phyloP scores from a whole-genome alignment of 306 rosid genomes.

The Quercus rubra region DNA sequence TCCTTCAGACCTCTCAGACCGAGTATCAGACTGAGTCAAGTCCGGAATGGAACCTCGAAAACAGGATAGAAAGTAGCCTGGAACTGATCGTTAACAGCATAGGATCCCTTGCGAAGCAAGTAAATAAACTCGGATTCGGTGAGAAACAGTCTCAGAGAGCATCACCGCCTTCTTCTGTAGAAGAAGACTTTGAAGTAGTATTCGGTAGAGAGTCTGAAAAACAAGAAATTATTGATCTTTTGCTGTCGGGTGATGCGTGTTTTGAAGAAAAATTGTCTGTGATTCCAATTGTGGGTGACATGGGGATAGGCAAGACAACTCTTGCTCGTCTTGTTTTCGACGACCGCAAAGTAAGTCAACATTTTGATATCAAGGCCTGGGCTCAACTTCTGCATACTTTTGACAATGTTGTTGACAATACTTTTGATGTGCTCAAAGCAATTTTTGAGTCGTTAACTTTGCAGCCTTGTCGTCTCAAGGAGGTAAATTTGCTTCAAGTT shows the following conservation, averaged over 20 bases:
- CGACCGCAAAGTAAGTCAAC: not conserved
- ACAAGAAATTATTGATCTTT: constrained; percentile 7
- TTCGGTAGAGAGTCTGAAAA: constrained; percentile 31
- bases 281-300: constrained; percentile 28
- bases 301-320: constrained; percentile 38
- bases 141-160: too few relatives aligned
- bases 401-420: not conserved
- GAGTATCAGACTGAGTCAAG: too few relatives aligned
- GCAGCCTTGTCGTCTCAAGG: not conserved
- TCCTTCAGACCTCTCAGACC: too few relatives aligned
- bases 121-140: not conserved
- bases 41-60: too few relatives aligned
- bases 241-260: not conserved
- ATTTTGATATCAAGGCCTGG: constrained; percentile 30
- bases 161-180: not conserved
- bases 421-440: constrained; percentile 9
- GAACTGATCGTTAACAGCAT: not conserved
- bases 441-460: constrained; percentile 5
- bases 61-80: too few relatives aligned
- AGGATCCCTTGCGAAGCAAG: constrained; percentile 11
- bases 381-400: too few relatives aligned
- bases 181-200: constrained; percentile 14
- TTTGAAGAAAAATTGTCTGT: constrained; percentile 1
- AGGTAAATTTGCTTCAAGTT: too few relatives aligned
- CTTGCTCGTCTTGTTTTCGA: constrained; percentile 24